Evolutionary conservation across 164 flowering plant species (phyloP).

Genomic region (Vitis rotundifolia): DNA sequence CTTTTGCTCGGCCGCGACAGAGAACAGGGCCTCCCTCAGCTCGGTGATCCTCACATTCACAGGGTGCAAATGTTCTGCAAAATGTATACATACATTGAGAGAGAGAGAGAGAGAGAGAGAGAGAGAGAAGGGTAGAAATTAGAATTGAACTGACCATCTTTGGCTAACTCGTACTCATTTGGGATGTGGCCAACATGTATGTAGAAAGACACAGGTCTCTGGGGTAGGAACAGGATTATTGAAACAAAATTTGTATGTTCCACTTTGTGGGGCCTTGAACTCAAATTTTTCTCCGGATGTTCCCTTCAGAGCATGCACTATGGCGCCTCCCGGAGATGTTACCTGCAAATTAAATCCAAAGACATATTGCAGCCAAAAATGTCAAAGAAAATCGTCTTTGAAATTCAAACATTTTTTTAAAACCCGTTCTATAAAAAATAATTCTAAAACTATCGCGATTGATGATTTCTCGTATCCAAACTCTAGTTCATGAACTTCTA

Average conservation of each 20-base stretch:
- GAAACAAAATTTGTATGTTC: slow-evolving; percentile 28
- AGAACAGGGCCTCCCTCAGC: slow-evolving; percentile 17
- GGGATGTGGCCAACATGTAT: slow-evolving; percentile 30
- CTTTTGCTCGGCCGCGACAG: slow-evolving; percentile 13
- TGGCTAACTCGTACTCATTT: slow-evolving; percentile 22
- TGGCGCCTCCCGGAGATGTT: slow-evolving; percentile 17
- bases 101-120: neutral
- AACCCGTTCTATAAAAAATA: no score
- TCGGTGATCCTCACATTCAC: slow-evolving; percentile 15
- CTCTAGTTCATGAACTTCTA: neutral
- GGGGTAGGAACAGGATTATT: slow-evolving; percentile 16
- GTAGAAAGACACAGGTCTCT: slow-evolving; percentile 25
- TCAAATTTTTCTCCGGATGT: slow-evolving; percentile 24
- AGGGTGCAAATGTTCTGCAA: slow-evolving; percentile 19
- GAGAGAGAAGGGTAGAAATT: neutral
- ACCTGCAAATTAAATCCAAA: slow-evolving; percentile 11
- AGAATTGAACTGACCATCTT: slow-evolving; percentile 17
- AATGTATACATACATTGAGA: neutral
- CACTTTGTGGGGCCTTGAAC: slow-evolving; percentile 15
- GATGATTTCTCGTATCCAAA: no score
- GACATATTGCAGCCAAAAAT: neutral
- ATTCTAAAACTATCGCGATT: no score
- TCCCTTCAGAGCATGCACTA: slow-evolving; percentile 15
- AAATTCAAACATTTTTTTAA: no score
- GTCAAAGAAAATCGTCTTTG: neutral